Percentiles rank a stretch among this genome's conserved stretches.
These are phyloP conservation scores for Chamaecrista fasciculata DNA, from an alignment of 306 rosid genomes.

Conservation along the genomic window DNA sequence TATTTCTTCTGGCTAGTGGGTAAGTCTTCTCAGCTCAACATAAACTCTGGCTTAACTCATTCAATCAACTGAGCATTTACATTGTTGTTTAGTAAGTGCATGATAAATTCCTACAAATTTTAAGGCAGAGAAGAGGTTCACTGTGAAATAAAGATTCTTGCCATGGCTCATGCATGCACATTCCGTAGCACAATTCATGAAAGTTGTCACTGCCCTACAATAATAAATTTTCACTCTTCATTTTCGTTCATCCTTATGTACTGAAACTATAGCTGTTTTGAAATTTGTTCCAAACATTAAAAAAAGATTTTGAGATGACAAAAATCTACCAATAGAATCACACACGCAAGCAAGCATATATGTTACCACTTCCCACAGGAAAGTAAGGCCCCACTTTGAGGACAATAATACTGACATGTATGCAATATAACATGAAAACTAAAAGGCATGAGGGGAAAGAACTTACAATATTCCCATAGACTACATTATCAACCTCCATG, in stretches of 20 bases:
- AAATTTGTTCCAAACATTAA: background rate
- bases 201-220: background rate
- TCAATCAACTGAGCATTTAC: constrained; percentile 9
- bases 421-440: constrained; percentile 9
- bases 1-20: background rate
- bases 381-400: constrained; percentile 16
- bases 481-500: constrained; percentile 79
- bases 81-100: background rate
- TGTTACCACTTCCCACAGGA: background rate
- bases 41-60: background rate
- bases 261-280: background rate
- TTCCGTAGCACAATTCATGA: background rate
- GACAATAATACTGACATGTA: constrained; percentile 16
- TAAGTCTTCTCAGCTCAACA: background rate
- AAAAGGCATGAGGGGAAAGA: background rate
- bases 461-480: constrained; percentile 48
- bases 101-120: background rate
- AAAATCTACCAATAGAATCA: background rate
- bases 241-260: background rate
- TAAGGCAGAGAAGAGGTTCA: background rate
- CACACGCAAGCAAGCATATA: background rate
- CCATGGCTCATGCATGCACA: background rate
- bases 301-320: constrained; percentile 4
- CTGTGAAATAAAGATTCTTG: background rate
- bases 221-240: background rate